Percentiles rank a stretch among this genome's conserved stretches.
phyloP scores from a whole-genome alignment of 1,284 basidiomycete species.

The Leccinum variabile region DNA sequence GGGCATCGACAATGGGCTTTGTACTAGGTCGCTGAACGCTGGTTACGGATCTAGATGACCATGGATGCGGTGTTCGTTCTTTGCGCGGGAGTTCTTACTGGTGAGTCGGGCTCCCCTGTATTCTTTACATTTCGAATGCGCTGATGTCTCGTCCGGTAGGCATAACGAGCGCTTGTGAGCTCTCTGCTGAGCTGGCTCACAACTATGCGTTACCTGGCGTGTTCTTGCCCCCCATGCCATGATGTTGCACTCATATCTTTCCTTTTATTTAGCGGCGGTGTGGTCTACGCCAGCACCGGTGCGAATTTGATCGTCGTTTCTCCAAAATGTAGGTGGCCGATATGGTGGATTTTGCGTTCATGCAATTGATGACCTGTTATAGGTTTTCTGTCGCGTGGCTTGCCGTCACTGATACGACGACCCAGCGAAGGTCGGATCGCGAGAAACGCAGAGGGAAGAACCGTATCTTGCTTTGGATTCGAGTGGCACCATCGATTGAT shows the following conservation, averaged over 20 bases:
- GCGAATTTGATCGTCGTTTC: constrained; percentile 50
- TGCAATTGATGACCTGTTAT: not conserved
- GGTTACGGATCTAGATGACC: constrained; percentile 61
- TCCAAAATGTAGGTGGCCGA: constrained; percentile 52
- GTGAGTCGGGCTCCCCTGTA: constrained; percentile 29
- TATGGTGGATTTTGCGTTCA: not conserved
- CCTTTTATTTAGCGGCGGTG: constrained; percentile 43
- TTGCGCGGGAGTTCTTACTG: constrained; percentile 68
- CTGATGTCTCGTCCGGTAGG: constrained; percentile 35
- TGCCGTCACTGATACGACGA: constrained; percentile 27
- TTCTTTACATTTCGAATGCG: not conserved
- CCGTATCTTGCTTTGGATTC: not conserved
- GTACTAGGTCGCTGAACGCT: constrained; percentile 50
- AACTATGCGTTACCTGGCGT: constrained; percentile 49
- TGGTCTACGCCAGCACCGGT: constrained; percentile 60
- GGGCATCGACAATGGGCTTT: not conserved
- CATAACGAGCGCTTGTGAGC: constrained; percentile 58
- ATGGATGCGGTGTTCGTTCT: constrained; percentile 66
- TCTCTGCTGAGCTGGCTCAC: constrained; percentile 56
- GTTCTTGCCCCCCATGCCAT: too few relatives aligned
- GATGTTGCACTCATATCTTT: constrained; percentile 52
- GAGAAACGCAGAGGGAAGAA: too few relatives aligned
- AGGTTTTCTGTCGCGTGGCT: constrained; percentile 68
- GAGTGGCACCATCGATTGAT: constrained; percentile 24
- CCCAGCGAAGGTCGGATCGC: too few relatives aligned